Base-by-base conservation (phyloP, 768 basidiomycete species). In the Agaricus subrufescens region DNA sequence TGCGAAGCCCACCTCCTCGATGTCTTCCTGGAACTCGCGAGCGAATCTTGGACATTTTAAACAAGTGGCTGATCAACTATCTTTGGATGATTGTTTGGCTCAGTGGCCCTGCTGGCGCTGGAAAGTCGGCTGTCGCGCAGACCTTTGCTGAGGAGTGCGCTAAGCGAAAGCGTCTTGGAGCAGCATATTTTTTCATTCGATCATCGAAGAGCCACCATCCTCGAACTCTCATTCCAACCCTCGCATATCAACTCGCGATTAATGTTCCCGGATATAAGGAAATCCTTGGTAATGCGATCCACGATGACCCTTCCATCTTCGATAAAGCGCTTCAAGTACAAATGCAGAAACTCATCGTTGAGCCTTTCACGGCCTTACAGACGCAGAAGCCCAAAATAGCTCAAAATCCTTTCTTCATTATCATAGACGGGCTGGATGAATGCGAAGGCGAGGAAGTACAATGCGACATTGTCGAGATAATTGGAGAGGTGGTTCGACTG, bases 361-460 rank as follows among this genome's bases (percentile, higher is more conserved):
- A 51, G 3, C 54, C 58, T 11, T 37, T 59, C 34, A 40, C 45
- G 1, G 4, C 14, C 9, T 38, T 55, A 7, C 19, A 25, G 19
- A 25, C 9, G 3, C 29, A 30, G 15, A 38, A 19, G 26, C 12
- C 11, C 7, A n/a, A 15, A 3, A 5, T 29, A 9, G 3, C 3
- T 27, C 50, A 5, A 11, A 8, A 23, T 2, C 50, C 58, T 10
- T 29, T 48, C 7, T 23, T 56, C 6, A 34, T 59, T 12, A 19
- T 59, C 1, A 19, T 59, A 6, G 58, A 59, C 34, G 58, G 54
- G 3, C 34, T 59, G 3, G 58, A 59, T 31, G 58, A 59, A 38
- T 59, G 58, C 39, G 11, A 48, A 0, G 50, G 50, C 3, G 30
- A 26, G 4, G 25, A 46, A 1, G 23, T 27, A 12, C 54, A 52